These are phyloP conservation scores for Epichloe sylvatica DNA, from an alignment of 2,329 filamentous ascomycete species.

Conservation along the genomic window DNA sequence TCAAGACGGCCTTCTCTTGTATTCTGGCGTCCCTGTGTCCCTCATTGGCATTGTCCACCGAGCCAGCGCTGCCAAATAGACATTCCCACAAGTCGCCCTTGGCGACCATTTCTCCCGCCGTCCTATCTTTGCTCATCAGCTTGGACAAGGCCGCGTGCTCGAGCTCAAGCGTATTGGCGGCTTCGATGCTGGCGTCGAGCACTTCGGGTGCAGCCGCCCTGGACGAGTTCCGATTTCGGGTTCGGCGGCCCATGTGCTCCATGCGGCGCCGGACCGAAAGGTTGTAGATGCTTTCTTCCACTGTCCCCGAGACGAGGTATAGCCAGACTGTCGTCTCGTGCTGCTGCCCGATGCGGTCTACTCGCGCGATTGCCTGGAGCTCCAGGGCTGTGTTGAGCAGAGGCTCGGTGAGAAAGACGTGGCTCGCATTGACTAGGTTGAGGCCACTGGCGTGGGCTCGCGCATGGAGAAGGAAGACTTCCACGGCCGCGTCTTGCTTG, in stretches of 20 bases:
- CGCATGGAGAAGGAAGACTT: constrained; percentile 82
- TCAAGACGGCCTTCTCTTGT: constrained; percentile 23
- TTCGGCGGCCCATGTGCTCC: constrained; percentile 50
- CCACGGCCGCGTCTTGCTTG: constrained; percentile 55
- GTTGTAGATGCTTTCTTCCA: constrained; percentile 85
- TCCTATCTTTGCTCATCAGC: constrained; percentile 55
- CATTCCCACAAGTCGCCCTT: constrained; percentile 78
- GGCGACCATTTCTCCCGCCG: constrained; percentile 66
- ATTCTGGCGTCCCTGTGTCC: constrained; percentile 13
- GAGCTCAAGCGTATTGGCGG: constrained; percentile 72
- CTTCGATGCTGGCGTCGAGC: constrained; percentile 54
- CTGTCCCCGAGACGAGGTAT: constrained; percentile 79
- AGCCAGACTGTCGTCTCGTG: constrained; percentile 88
- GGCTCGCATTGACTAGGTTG: constrained; percentile 82
- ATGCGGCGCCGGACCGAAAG: constrained; percentile 68
- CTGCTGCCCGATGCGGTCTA: constrained; percentile 85
- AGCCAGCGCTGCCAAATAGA: constrained; percentile 52
- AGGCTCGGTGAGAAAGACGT: constrained; percentile 90
- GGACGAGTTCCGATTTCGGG: constrained; percentile 2
- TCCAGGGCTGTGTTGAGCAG: constrained; percentile 88
- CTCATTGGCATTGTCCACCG: constrained; percentile 11
- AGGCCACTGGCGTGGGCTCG: constrained; percentile 78
- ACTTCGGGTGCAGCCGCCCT: constrained; percentile 29
- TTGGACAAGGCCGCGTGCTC: constrained; percentile 57
- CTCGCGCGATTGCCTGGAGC: constrained; percentile 84